These are phyloP conservation scores for Didymella lethalis DNA, from an alignment of 2,329 filamentous ascomycete species.

Conservation along the genomic window DNA sequence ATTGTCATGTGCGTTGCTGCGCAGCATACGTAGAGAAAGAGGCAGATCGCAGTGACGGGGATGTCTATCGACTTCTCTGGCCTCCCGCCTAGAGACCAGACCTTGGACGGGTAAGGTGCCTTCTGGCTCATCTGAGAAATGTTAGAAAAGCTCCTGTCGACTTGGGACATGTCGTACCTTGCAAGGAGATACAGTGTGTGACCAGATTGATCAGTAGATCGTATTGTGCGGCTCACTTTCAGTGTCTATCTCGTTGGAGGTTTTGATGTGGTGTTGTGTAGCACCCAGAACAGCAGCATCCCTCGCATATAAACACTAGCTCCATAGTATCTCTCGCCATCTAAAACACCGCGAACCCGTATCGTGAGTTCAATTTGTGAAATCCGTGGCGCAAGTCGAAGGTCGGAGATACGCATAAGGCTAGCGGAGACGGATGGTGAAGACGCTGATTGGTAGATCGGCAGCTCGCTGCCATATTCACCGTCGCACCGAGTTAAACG, in stretches of 20 bases:
- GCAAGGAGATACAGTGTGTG: not conserved
- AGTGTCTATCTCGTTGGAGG: not conserved
- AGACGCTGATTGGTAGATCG: not conserved
- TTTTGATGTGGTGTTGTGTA: not conserved
- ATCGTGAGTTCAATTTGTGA: not conserved
- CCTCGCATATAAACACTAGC: not conserved
- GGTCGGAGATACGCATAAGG: not conserved
- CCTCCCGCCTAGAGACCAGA: constrained; percentile 48
- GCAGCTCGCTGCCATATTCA: not conserved
- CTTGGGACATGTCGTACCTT: not conserved
- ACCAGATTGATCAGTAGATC: not conserved
- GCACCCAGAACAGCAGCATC: not conserved
- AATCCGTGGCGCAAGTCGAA: not conserved
- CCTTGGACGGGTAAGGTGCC: constrained; percentile 35
- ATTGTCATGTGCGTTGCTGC: constrained; percentile 53
- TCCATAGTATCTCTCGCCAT: not conserved
- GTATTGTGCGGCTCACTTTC: not conserved
- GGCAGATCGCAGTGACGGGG: constrained; percentile 51
- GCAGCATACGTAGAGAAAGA: constrained; percentile 48
- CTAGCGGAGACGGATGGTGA: not conserved
- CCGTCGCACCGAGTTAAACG: not conserved
- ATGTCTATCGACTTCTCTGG: constrained; percentile 49
- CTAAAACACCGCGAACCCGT: not conserved
- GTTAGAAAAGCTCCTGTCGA: not conserved
- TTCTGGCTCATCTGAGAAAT: constrained; percentile 3